These are phyloP conservation scores for Beauveria scarabaeidicola DNA, from an alignment of 2,329 filamentous ascomycete genomes.

Conservation along the genomic window DNA sequence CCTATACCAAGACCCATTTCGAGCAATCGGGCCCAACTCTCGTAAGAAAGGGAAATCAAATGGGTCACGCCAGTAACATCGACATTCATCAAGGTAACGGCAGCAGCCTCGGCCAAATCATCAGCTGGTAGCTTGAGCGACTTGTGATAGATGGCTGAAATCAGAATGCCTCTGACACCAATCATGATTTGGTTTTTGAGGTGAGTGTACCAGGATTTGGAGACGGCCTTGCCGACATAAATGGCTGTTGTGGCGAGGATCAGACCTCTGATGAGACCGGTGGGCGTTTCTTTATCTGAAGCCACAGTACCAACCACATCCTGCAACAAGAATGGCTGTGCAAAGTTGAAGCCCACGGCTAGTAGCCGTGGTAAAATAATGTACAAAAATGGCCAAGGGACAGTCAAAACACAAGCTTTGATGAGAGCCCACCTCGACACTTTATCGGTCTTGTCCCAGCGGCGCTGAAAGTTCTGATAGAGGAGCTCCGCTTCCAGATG, in stretches of 20 bases:
- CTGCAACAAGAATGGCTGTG: constrained; percentile 5
- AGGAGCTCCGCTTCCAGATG: not conserved
- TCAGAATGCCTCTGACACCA: not conserved
- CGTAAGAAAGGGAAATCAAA: not conserved
- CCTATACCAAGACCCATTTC: not conserved
- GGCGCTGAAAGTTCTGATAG: not conserved
- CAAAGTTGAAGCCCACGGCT: constrained; percentile 2
- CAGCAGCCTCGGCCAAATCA: not conserved
- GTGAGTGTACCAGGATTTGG: not conserved
- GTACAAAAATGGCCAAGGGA: not conserved
- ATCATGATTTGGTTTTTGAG: not conserved
- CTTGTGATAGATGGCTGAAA: constrained; percentile 2
- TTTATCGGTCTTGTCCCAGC: not conserved
- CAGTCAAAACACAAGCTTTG: not conserved
- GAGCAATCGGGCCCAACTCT: not conserved
- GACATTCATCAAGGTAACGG: not conserved
- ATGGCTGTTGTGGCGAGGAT: constrained; percentile 1
- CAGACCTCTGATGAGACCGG: not conserved
- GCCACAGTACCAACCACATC: not conserved
- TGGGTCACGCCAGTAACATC: not conserved
- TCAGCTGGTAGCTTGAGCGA: not conserved
- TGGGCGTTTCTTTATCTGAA: not conserved
- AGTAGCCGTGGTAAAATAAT: not conserved
- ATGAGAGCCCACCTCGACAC: not conserved
- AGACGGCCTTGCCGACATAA: not conserved